Evolutionary conservation across 2,329 filamentous ascomycete genomes (phyloP).

Genomic region (Trichophyton schoenleinii): DNA sequence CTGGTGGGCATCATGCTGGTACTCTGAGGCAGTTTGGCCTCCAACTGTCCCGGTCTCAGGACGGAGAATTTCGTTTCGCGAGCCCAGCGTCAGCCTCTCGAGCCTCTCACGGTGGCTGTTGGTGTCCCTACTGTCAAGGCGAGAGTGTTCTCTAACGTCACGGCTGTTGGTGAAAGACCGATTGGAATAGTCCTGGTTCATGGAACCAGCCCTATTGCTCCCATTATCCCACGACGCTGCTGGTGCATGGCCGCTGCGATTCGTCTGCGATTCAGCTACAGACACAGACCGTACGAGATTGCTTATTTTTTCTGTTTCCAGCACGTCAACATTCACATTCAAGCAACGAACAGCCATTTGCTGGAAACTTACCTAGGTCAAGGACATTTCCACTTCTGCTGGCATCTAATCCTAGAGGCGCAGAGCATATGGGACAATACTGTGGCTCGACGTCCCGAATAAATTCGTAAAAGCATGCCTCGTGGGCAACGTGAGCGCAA

Average conservation of each 20-base stretch:
- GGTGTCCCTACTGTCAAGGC: constrained; percentile 32
- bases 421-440: constrained; percentile 86
- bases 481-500: constrained; percentile 92
- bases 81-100: constrained; percentile 32
- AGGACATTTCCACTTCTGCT: constrained; percentile 86
- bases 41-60: constrained; percentile 70
- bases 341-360: neutral
- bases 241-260: constrained; percentile 42
- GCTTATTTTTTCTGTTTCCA: constrained; percentile 73
- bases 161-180: constrained; percentile 15
- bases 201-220: constrained; percentile 22
- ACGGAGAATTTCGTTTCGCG: constrained; percentile 48
- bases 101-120: constrained; percentile 33
- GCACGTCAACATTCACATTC: neutral
- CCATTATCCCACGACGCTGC: constrained; percentile 47
- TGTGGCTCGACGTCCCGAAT: constrained; percentile 90
- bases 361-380: constrained; percentile 58
- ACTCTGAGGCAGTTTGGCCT: constrained; percentile 62
- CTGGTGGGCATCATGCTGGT: constrained; percentile 43
- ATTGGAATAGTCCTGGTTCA: constrained; percentile 21
- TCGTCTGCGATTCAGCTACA: constrained; percentile 46
- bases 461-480: constrained; percentile 97
- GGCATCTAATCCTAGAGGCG: constrained; percentile 80
- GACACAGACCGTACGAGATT: constrained; percentile 79
- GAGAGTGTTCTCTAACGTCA: constrained; percentile 21